phyloP scores from a whole-genome alignment of 306 rosid species.

The Dalbergia cochinchinensis region DNA sequence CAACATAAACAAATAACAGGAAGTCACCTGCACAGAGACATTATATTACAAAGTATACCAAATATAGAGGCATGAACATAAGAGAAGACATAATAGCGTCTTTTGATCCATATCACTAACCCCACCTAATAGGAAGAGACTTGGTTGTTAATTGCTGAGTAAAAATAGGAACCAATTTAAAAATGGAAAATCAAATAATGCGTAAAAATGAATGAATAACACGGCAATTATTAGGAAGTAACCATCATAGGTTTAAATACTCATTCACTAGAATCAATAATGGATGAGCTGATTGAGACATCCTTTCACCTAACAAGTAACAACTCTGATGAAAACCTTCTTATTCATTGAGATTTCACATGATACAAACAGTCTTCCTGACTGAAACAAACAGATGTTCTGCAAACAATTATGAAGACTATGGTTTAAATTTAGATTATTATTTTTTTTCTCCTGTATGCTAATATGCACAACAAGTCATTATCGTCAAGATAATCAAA shows the following conservation, averaged over 20 bases:
- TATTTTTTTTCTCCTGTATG: not conserved
- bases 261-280: constrained; percentile 8
- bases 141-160: not conserved
- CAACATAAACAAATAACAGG: constrained; percentile 17
- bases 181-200: constrained; percentile 3
- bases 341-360: constrained; percentile 17
- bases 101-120: not conserved
- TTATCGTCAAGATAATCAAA: constrained; percentile 24
- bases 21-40: not conserved
- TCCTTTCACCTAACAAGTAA: constrained; percentile 34
- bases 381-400: constrained; percentile 20
- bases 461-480: constrained; percentile 5
- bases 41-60: not conserved
- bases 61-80: not conserved
- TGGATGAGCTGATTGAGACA: constrained; percentile 22
- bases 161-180: not conserved
- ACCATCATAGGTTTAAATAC: constrained; percentile 11
- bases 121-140: not conserved
- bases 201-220: constrained; percentile 18
- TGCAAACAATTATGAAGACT: constrained; percentile 30
- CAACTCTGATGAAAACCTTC: constrained; percentile 12
- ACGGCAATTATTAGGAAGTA: constrained; percentile 13
- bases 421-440: not conserved
- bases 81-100: not conserved
- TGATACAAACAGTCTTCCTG: not conserved